Conservation (phyloP, 148 eudicot genomes). For the Cornus florida region DNA sequence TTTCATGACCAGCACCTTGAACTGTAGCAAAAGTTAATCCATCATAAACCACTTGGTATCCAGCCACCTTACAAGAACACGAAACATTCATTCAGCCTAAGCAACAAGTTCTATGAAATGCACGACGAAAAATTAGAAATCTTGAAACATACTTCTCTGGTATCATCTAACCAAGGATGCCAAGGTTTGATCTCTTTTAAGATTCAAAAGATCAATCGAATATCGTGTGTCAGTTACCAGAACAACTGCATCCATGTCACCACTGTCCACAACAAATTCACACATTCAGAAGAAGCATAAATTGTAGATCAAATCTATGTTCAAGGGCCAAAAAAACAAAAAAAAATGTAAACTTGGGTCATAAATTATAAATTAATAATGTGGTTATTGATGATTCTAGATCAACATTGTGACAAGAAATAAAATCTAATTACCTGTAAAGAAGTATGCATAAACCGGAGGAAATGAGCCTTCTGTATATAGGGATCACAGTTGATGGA, state of each 20-base stretch:
- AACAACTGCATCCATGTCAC: slow-evolving; percentile 38
- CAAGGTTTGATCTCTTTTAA: slow-evolving; percentile 30
- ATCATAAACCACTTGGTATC: slow-evolving; percentile 23
- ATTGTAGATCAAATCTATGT: too few relatives aligned
- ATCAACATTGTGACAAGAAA: not conserved
- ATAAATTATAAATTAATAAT: too few relatives aligned
- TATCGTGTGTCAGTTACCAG: slow-evolving; percentile 35
- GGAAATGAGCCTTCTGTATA: slow-evolving; percentile 34
- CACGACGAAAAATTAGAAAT: not conserved
- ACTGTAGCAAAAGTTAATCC: slow-evolving; percentile 29
- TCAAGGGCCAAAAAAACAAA: too few relatives aligned
- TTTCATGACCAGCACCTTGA: slow-evolving; percentile 34
- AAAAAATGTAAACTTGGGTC: too few relatives aligned
- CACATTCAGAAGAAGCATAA: not conserved
- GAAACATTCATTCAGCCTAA: not conserved
- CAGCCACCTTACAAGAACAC: too few relatives aligned
- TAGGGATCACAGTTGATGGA: slow-evolving; percentile 38
- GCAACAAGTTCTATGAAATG: not conserved
- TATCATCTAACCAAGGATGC: slow-evolving; percentile 27
- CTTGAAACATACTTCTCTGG: slow-evolving; percentile 15
- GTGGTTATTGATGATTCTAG: too few relatives aligned
- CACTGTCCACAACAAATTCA: slow-evolving; percentile 17
- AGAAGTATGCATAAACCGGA: slow-evolving; percentile 32
- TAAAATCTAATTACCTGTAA: slow-evolving; percentile 23
- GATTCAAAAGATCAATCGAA: slow-evolving; percentile 23